Percentiles rank a stretch among this genome's conserved stretches.
Conservation (phyloP, 202 grass and related monocot genomes). For the Hordeum pubiflorum region DNA sequence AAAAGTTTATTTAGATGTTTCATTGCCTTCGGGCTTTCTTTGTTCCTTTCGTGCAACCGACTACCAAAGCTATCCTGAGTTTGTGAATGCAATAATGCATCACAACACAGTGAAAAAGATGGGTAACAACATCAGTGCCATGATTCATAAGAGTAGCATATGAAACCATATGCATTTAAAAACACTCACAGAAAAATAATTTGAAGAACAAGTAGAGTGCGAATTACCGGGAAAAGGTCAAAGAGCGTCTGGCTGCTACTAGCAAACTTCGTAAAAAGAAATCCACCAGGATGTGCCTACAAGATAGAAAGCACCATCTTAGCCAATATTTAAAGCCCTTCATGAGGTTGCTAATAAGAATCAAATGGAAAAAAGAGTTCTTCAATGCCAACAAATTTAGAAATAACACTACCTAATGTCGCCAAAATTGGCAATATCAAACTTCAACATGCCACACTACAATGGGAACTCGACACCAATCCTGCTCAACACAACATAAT, state of each 20-base stretch:
- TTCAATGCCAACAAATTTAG: neutral
- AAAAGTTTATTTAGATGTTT: constrained; percentile 92
- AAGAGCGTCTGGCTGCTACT: constrained; percentile 92
- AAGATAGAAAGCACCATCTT: constrained; percentile 30
- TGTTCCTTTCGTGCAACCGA: constrained; percentile 92
- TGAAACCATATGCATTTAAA: constrained; percentile 1
- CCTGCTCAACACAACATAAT: neutral
- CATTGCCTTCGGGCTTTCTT: constrained; percentile 92
- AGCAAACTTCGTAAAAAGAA: constrained; percentile 96
- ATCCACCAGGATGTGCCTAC: constrained; percentile 94
- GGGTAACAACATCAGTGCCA: neutral
- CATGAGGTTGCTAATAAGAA: neutral
- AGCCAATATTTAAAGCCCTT: neutral
- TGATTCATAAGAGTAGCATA: constrained; percentile 21
- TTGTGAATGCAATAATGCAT: constrained; percentile 19
- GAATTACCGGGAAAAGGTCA: constrained; percentile 89
- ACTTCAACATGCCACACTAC: neutral
- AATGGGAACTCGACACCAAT: constrained; percentile 6
- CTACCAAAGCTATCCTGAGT: constrained; percentile 85
- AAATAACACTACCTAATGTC: constrained; percentile 7
- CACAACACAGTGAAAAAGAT: constrained; percentile 20
- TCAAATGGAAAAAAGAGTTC: neutral
- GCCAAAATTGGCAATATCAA: neutral
- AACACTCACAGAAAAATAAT: neutral
- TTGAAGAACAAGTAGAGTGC: neutral